Evolutionary conservation across 805 yeast genomes (phyloP), one percentile per base, ranked within the genome.

Genomic region (Kodamaea kaohsiungensis): DNA sequence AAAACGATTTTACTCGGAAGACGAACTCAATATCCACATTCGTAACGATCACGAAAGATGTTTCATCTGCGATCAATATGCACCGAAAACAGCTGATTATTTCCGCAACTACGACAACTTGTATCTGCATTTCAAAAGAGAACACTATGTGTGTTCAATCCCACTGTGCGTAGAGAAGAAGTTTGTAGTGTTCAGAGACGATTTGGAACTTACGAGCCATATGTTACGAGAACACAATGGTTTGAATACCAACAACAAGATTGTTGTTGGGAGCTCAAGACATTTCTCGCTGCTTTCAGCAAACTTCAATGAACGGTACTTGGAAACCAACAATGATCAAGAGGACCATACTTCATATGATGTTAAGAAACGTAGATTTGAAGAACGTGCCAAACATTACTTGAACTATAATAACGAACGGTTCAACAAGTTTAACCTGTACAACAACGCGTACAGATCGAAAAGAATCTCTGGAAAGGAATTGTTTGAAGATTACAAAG

Each of bases 131-230:
- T 95, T 95, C 70, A 77, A 75, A 60, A 68, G 65, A 3, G 84
- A 79, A 43, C 99, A 95, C 69, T 90, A 76, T 68, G 84, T 85
- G 13, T 95, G 99, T 72, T 77, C 80, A 33, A 87, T 88, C 16
- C 89, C 83, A 48, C 64, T 80, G 10, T 95, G 99, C 71, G 70
- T 92, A 48, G 98, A 92, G 53, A 85, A 88, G 68, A 89, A 89
- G 66, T 93, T 95, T 71, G 95, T 95, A 18, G 99, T 93, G 1
- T 95, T 95, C 66, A 81, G 86, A 18, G 93, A 91, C 57, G 95
- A 89, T 51, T 70, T 91, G 53, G 98, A 91, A 61, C 76, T 95
- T 52, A 87, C 88, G 52, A 92, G 96, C 1, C 99, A 95, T 69
- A 86, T 91, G 85, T 70, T 91, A 47, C 82, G 84, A 59, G 93